Conservation (phyloP, 495 filamentous ascomycete genomes). For the Thermothielavioides terrestris region DNA sequence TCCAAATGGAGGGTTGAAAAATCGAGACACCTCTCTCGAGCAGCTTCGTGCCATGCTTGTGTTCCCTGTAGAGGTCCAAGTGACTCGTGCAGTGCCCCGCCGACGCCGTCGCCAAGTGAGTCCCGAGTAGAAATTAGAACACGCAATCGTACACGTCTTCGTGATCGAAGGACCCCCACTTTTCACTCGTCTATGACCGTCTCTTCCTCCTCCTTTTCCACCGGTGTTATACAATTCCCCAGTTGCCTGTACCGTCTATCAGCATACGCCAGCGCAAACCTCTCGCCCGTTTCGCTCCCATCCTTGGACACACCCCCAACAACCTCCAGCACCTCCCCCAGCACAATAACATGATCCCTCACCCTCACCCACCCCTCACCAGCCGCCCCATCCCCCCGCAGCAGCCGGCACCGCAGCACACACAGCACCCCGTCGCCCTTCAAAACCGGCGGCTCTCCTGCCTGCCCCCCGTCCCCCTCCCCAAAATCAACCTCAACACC, state of each 20-base stretch:
- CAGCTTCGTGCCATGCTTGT: background rate
- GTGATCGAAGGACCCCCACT: no score
- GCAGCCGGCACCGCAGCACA: conserved; percentile 33
- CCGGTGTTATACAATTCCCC: conserved; percentile 23
- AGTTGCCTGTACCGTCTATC: conserved; percentile 36
- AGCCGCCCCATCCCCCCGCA: conserved; percentile 22
- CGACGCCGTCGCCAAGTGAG: conserved; percentile 9
- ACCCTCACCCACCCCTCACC: conserved; percentile 37
- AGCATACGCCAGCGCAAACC: conserved; percentile 34
- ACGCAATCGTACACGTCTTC: background rate
- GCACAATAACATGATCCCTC: conserved; percentile 46
- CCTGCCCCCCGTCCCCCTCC: background rate
- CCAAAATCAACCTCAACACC: conserved; percentile 2
- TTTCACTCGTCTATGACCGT: background rate
- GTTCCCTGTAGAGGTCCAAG: background rate
- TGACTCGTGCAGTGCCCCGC: background rate
- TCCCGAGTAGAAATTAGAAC: background rate
- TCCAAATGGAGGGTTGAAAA: background rate
- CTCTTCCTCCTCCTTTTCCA: background rate
- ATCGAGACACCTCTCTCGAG: background rate
- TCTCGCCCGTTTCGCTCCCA: conserved; percentile 1
- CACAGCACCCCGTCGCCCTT: conserved; percentile 34
- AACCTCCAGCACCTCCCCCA: conserved; percentile 45
- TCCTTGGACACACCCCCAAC: conserved; percentile 21
- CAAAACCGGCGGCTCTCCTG: conserved; percentile 19